phyloP scores from a whole-genome alignment of 2,329 filamentous ascomycete species.

The Botrytis aclada region DNA sequence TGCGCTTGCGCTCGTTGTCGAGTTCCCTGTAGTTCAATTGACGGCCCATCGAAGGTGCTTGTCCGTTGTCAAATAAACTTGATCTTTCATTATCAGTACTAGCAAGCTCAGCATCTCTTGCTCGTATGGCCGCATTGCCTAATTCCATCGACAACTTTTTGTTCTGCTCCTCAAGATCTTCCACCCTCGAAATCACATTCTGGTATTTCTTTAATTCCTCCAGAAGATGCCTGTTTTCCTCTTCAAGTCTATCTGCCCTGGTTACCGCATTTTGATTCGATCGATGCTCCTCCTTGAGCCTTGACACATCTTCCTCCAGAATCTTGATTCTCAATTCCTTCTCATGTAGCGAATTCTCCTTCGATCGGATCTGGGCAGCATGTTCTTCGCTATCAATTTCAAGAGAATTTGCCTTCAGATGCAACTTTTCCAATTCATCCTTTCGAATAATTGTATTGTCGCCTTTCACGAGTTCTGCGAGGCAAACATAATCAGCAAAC shows the following conservation, averaged over 20 bases:
- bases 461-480: conserved; percentile 18
- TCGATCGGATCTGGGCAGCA: not conserved
- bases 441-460: conserved; percentile 11
- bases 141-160: conserved; percentile 26
- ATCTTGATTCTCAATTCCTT: conserved; percentile 8
- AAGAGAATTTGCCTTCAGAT: not conserved
- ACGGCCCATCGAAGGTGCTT: not conserved
- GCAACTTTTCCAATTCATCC: conserved; percentile 3
- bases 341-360: not conserved
- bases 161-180: conserved; percentile 31
- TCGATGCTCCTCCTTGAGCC: conserved; percentile 24
- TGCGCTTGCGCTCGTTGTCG: not conserved
- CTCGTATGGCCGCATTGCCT: conserved; percentile 20
- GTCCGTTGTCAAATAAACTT: not conserved
- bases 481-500: not conserved
- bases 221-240: conserved; percentile 24
- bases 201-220: conserved; percentile 27
- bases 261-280: conserved; percentile 22
- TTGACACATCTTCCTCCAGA: conserved; percentile 16
- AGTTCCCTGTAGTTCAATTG: conserved; percentile 4
- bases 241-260: conserved; percentile 21
- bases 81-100: conserved; percentile 10
- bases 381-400: not conserved
- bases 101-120: conserved; percentile 1
- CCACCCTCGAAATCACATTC: conserved; percentile 20